A percentile compares a stretch with the other conserved stretches of the same genome.
phyloP scores from a whole-genome alignment of 768 basidiomycete species.

The Mrakia blollopis region DNA sequence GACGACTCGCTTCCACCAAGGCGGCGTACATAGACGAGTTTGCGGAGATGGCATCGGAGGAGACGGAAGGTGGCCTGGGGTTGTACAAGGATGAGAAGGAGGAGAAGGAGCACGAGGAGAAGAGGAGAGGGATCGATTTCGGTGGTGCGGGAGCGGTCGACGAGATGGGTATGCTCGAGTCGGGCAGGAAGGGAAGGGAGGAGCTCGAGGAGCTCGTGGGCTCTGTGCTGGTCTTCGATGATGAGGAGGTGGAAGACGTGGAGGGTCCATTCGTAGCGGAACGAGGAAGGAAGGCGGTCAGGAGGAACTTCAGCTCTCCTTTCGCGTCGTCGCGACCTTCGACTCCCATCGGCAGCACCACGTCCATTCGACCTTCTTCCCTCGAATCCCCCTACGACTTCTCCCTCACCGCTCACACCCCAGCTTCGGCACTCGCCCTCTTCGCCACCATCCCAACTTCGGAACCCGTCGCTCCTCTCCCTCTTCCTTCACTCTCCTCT shows the following conservation, averaged over 20 bases:
- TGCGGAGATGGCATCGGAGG: neutral
- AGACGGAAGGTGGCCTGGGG: neutral
- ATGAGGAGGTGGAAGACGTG: neutral
- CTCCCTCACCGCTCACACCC: neutral
- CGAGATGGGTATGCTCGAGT: too few species aligned
- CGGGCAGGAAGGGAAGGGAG: neutral
- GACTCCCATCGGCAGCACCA: neutral
- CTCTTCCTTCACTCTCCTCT: too few species aligned
- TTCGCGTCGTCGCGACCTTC: neutral
- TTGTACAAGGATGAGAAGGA: neutral
- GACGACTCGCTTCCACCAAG: neutral
- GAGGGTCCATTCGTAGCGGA: neutral
- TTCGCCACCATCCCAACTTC: neutral
- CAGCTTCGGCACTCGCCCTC: slow-evolving; percentile 6
- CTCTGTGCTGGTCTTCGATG: neutral
- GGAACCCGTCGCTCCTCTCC: neutral
- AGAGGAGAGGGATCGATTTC: slow-evolving; percentile 5
- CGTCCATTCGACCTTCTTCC: neutral
- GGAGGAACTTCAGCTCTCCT: neutral
- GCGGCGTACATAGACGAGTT: slow-evolving; percentile 8
- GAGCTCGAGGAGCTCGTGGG: neutral
- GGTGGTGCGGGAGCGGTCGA: neutral
- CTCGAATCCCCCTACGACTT: neutral
- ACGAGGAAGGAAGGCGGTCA: neutral
- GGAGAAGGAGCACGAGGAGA: neutral